Percentiles rank a stretch among this genome's conserved stretches.
Conservation (phyloP, 257 asterid species). For the Nicotiana sylvestris region DNA sequence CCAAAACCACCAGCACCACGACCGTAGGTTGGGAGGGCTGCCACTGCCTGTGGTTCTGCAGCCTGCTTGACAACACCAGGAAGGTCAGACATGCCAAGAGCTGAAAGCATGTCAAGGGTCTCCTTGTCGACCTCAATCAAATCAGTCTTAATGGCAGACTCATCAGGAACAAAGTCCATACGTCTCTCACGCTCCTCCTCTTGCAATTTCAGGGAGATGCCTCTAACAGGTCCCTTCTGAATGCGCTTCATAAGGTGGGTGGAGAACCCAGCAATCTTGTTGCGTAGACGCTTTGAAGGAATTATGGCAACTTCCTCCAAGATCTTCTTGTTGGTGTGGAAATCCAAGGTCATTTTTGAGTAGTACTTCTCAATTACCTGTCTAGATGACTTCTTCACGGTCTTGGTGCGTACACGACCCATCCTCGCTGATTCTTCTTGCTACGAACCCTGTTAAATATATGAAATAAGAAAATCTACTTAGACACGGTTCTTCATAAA, state of each 20-base stretch:
- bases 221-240: slow-evolving; percentile 40
- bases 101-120: slow-evolving; percentile 43
- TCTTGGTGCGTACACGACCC: slow-evolving; percentile 56
- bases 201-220: slow-evolving; percentile 41
- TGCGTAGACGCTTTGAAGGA: slow-evolving; percentile 38
- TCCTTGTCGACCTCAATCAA: slow-evolving; percentile 48
- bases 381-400: slow-evolving; percentile 49
- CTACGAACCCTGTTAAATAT: not conserved
- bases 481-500: not conserved
- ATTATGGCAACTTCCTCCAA: slow-evolving; percentile 40
- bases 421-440: slow-evolving; percentile 15
- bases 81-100: slow-evolving; percentile 46
- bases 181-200: slow-evolving; percentile 48
- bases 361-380: slow-evolving; percentile 48
- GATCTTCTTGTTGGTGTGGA: slow-evolving; percentile 47
- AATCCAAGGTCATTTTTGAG: slow-evolving; percentile 50
- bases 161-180: slow-evolving; percentile 52
- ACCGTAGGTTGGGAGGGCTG: slow-evolving; percentile 23
- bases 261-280: slow-evolving; percentile 43
- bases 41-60: slow-evolving; percentile 23
- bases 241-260: slow-evolving; percentile 46
- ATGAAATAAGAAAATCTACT: not conserved
- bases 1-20: slow-evolving; percentile 35
- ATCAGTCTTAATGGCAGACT: slow-evolving; percentile 48
- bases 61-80: slow-evolving; percentile 42